Base-by-base conservation (phyloP, 1,284 basidiomycete species). In the Fomitopsis palustris region DNA sequence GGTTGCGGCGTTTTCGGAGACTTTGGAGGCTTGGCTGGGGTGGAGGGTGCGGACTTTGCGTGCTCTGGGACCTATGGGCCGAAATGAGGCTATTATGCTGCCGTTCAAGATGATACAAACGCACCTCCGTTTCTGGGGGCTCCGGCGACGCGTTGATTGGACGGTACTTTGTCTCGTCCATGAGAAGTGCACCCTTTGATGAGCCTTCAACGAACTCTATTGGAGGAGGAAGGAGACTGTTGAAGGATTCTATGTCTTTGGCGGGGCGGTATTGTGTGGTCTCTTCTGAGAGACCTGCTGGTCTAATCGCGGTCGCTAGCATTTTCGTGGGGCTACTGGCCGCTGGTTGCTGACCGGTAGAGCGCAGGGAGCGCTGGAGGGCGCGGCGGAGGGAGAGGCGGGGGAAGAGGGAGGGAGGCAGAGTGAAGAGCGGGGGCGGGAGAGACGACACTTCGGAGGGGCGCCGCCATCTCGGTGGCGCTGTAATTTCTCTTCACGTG, bases 141-240 rank as follows among this genome's bases (percentile, higher is more conserved):
- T 77, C 81, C 54, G 81, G 82, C 16, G 78, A 79, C 53, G 75
- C 81, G 64, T 92, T 92, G 69, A 92, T 90, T 21, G 90, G 86
- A 64, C 89, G 83, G 69, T 92, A 92, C 69, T 86, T 90, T 52
- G 84, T 85, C 65, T 88, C 87, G 42, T 82, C 80, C 7, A 88
- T 78, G 56, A 85, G 85, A 33, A 91, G 74, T 12, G 84, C 75
- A 1, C 88, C 87, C 42, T 88, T 84, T 9, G 89, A 91, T 2
- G 89, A 92, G 21, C 89, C 90, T 70, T 92, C 88, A 47, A 92
- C 76, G 59, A 92, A 92, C 71, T 92, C 90, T 56, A 92, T 80
- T 17, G 86, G 82, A 10, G 88, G 86, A 9, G 88, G 87, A 25
- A 92, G 78, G 33, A 90, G 79, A 62, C 78, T 87, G 64, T 88